Base-by-base conservation (phyloP, 2,329 filamentous ascomycete genomes). In the Xylaria arbuscula region DNA sequence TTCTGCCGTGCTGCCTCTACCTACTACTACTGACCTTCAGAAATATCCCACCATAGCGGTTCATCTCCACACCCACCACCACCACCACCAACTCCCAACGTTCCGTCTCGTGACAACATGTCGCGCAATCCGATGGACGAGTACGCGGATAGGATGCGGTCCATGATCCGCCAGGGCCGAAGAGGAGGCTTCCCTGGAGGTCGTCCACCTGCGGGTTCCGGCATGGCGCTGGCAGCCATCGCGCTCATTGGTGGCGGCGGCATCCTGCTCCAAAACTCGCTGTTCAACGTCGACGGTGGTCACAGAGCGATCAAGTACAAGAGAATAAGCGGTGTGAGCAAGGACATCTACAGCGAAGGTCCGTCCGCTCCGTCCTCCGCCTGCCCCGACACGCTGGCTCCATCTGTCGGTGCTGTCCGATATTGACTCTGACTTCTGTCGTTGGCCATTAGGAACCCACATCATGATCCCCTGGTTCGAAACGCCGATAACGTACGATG, bases 241-340 rank as follows among this genome's bases (percentile, higher is more conserved):
- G 73, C 80, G 19, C 74, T 88, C 38, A 76, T 87, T 51, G 82
- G 81, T 17, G 85, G 85, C 66, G 87, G 84, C 54, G 79, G 83
- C 65, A 78, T 86, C 75, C 70, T 89, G 73, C 75, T 89, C 72
- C 84, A 87, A 75, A 87, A 89, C 79, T 86, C 89, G 53, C 84
- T 91, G 5, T 91, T 91, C 85, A 91, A 91, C 84, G 96, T 99
- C 76, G 96, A 99, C 79, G 96, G 96, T 90, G 96, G 96, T 84
- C 96, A 98, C 83, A 91, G 96, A 79, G 96, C 96, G 73, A 99
- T 99, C 88, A 99, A 99, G 83, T 99, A 99, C 85, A 94, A 92
- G 76, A 91, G 94, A 80, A 78, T 97, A 82, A 93, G 89, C 77
- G 96, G 96, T 86, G 95, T 99, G 64, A 91, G 93, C 86, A 94